These are phyloP conservation scores for Russula dissimulans DNA, from an alignment of 768 basidiomycete genomes.

Conservation along the genomic window DNA sequence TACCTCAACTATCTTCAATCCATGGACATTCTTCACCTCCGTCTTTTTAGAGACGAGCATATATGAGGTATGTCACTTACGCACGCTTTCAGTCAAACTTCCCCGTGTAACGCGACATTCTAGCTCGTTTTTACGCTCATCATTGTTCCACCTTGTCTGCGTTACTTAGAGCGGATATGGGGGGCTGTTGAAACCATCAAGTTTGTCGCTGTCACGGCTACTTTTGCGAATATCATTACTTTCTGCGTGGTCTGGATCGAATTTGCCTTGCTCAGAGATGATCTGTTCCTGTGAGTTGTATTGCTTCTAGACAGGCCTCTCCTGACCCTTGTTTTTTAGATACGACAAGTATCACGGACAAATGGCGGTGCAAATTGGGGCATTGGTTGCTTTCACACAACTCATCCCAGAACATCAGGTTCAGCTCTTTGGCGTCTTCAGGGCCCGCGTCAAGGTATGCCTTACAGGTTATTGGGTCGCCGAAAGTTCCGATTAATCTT, in stretches of 20 bases:
- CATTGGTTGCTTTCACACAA: conserved; percentile 95
- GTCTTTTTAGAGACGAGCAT: conserved; percentile 78
- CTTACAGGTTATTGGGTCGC: neutral
- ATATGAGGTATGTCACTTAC: conserved; percentile 56
- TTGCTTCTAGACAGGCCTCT: conserved; percentile 6
- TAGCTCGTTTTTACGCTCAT: conserved; percentile 74
- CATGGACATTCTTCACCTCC: conserved; percentile 91
- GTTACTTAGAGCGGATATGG: conserved; percentile 94
- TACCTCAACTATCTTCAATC: conserved; percentile 71
- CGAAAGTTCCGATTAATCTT: neutral
- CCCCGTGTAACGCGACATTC: conserved; percentile 4
- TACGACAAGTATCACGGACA: conserved; percentile 91
- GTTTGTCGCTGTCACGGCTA: conserved; percentile 73
- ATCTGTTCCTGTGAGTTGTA: conserved; percentile 67
- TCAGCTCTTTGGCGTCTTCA: conserved; percentile 78
- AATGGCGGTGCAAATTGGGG: conserved; percentile 79
- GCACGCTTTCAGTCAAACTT: neutral
- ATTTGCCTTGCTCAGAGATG: conserved; percentile 55
- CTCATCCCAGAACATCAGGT: conserved; percentile 97
- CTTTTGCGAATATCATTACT: conserved; percentile 80
- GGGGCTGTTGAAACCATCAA: conserved; percentile 77
- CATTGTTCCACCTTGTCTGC: conserved; percentile 70
- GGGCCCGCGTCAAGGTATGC: conserved; percentile 79
- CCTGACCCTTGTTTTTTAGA: conserved; percentile 31
- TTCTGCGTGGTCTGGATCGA: conserved; percentile 87